Percentiles rank a stretch among this genome's conserved stretches.
Evolutionary conservation across 2,329 filamentous ascomycete species (phyloP).

Genomic region (Bipolaris oryzae): DNA sequence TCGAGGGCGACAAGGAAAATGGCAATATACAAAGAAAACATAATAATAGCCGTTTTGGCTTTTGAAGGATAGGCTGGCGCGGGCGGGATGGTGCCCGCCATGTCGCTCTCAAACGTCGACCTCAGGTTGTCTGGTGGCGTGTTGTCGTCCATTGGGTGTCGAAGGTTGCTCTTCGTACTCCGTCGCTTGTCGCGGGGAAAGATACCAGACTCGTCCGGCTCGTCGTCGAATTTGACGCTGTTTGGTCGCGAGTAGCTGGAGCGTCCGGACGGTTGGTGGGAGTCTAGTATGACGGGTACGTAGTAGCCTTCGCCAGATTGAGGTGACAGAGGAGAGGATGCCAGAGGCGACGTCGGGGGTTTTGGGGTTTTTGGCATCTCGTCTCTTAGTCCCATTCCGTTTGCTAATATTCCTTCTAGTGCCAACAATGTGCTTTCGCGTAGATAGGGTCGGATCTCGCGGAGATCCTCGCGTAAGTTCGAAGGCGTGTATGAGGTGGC

Average conservation of each 20-base stretch:
- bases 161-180: conserved; percentile 19
- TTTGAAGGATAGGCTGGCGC: conserved; percentile 26
- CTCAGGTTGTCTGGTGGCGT: background rate
- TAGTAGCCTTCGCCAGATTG: conserved; percentile 11
- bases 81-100: background rate
- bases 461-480: conserved; percentile 15
- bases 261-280: conserved; percentile 14
- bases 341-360: background rate
- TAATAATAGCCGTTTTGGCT: conserved; percentile 36
- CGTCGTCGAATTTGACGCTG: conserved; percentile 5
- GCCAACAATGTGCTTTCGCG: conserved; percentile 10
- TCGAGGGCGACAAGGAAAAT: conserved; percentile 47
- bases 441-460: conserved; percentile 12
- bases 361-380: conserved; percentile 1
- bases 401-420: conserved; percentile 13
- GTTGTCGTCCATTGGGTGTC: conserved; percentile 12
- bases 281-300: conserved; percentile 18
- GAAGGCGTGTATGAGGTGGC: conserved; percentile 11
- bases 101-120: background rate
- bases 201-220: conserved; percentile 18
- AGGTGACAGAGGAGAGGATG: background rate
- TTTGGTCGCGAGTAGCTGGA: conserved; percentile 19
- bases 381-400: conserved; percentile 8
- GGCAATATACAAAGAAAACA: conserved; percentile 41
- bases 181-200: conserved; percentile 5